These are phyloP conservation scores for Botryosphaeria dothidea DNA, from an alignment of 2,329 filamentous ascomycete genomes.

Conservation along the genomic window DNA sequence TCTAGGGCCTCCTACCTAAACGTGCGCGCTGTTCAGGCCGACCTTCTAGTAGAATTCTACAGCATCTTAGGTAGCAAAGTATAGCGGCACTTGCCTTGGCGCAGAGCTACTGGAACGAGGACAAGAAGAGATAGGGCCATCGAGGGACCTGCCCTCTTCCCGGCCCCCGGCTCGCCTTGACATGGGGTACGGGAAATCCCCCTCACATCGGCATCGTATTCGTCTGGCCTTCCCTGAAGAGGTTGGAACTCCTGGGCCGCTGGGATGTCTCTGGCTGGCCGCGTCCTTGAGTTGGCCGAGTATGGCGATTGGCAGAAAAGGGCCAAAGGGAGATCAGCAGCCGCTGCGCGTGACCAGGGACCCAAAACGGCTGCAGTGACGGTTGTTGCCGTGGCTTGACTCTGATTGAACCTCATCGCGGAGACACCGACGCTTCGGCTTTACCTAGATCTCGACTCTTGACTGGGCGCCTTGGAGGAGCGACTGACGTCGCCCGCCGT, in stretches of 20 bases:
- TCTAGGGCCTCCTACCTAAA: not conserved
- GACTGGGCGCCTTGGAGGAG: constrained; percentile 2
- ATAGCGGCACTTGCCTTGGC: not conserved
- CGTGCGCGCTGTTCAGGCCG: not conserved
- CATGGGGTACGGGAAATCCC: not conserved
- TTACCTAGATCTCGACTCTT: not conserved
- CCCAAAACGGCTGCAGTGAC: not conserved
- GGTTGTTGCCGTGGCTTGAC: constrained; percentile 5
- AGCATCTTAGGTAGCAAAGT: not conserved
- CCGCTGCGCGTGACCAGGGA: constrained; percentile 9
- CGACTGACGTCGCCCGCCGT: not conserved
- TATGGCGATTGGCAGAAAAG: not conserved
- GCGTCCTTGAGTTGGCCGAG: not conserved
- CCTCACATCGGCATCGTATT: constrained; percentile 10
- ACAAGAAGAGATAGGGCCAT: not conserved
- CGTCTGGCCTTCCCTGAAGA: not conserved
- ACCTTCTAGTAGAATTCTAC: not conserved
- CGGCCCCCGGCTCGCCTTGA: not conserved
- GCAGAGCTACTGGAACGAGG: not conserved
- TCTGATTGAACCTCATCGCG: not conserved
- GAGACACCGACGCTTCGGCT: not conserved
- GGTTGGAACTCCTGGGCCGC: not conserved
- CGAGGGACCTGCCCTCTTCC: not conserved
- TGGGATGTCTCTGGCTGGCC: not conserved
- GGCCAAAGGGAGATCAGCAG: constrained; percentile 11